Evolutionary conservation across 306 rosid genomes (phyloP).

Genomic region (Corylus americana): DNA sequence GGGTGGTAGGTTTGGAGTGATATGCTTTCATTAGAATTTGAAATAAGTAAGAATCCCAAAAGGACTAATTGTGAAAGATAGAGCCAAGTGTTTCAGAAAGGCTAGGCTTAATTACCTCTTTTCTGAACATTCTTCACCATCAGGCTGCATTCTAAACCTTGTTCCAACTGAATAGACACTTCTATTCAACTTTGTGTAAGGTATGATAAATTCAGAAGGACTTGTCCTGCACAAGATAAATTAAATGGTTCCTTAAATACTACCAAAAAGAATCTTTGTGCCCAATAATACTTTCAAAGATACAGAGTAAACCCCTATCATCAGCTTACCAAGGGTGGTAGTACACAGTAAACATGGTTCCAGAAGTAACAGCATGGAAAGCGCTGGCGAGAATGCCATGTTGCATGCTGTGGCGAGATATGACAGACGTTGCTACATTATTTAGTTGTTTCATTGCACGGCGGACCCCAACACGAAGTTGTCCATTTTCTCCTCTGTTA

Average conservation of each 20-base stretch:
- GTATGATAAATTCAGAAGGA: slow-evolving; percentile 55
- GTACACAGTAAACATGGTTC: slow-evolving; percentile 54
- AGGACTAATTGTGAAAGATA: slow-evolving; percentile 1
- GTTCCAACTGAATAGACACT: slow-evolving; percentile 45
- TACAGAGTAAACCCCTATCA: not conserved
- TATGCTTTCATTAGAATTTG: not conserved
- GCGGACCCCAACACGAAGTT: slow-evolving; percentile 57
- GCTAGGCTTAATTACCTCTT: slow-evolving; percentile 52
- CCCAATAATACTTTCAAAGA: not conserved
- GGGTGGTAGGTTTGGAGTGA: not conserved
- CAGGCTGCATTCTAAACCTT: slow-evolving; percentile 40
- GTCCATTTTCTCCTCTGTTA: slow-evolving; percentile 63
- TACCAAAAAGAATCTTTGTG: not conserved
- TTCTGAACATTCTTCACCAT: slow-evolving; percentile 41
- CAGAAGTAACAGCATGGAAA: slow-evolving; percentile 46
- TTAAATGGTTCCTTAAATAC: slow-evolving; percentile 19
- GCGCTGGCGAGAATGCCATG: slow-evolving; percentile 57
- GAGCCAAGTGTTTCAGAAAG: not conserved
- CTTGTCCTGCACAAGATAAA: slow-evolving; percentile 52
- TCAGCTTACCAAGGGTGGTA: slow-evolving; percentile 70
- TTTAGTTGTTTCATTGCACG: slow-evolving; percentile 33
- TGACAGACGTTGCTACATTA: slow-evolving; percentile 35
- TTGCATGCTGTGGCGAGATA: slow-evolving; percentile 59
- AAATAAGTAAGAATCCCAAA: not conserved
- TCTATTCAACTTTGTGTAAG: slow-evolving; percentile 42